Conservation (phyloP, 2,329 filamentous ascomycete species). For the Diaporthe sp. region DNA sequence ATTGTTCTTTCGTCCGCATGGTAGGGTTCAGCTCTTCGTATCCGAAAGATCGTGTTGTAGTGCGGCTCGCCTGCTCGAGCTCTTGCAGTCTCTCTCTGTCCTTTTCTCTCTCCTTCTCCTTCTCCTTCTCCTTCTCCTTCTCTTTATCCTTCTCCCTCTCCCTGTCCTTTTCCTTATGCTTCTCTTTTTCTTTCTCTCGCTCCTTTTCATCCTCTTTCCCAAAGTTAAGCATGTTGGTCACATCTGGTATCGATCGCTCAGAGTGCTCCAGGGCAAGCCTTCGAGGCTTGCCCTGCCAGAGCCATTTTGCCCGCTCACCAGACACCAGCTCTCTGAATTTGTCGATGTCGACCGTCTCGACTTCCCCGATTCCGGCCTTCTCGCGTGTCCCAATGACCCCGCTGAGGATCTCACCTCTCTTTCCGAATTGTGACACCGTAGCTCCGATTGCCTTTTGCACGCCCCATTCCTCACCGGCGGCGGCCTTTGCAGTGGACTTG, state of each 20-base stretch:
- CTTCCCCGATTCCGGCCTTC: slow-evolving; percentile 90
- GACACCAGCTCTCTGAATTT: slow-evolving; percentile 82
- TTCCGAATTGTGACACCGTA: slow-evolving; percentile 92
- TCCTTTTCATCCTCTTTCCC: slow-evolving; percentile 67
- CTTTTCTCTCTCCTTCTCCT: slow-evolving; percentile 27
- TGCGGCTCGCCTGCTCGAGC: slow-evolving; percentile 44
- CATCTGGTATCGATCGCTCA: slow-evolving; percentile 61
- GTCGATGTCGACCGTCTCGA: slow-evolving; percentile 92
- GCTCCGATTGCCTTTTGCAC: slow-evolving; percentile 96
- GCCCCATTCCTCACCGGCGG: slow-evolving; percentile 89
- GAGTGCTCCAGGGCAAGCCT: slow-evolving; percentile 68
- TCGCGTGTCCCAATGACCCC: slow-evolving; percentile 92
- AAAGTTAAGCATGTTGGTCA: slow-evolving; percentile 61
- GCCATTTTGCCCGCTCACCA: slow-evolving; percentile 90
- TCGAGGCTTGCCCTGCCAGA: slow-evolving; percentile 92
- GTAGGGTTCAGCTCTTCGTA: slow-evolving; percentile 65
- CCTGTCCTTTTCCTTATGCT: slow-evolving; percentile 32
- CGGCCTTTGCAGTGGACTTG: slow-evolving; percentile 88
- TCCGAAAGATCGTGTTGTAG: slow-evolving; percentile 65
- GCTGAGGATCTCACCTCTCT: slow-evolving; percentile 93
- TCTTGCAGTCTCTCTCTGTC: slow-evolving; percentile 17
- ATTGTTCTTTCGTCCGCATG: slow-evolving; percentile 60
- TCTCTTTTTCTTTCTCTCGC: slow-evolving; percentile 37
- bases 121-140: slow-evolving; percentile 31
- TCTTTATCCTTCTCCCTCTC: slow-evolving; percentile 37